phyloP scores from a whole-genome alignment of 768 basidiomycete species.

The Collybia mongolica region DNA sequence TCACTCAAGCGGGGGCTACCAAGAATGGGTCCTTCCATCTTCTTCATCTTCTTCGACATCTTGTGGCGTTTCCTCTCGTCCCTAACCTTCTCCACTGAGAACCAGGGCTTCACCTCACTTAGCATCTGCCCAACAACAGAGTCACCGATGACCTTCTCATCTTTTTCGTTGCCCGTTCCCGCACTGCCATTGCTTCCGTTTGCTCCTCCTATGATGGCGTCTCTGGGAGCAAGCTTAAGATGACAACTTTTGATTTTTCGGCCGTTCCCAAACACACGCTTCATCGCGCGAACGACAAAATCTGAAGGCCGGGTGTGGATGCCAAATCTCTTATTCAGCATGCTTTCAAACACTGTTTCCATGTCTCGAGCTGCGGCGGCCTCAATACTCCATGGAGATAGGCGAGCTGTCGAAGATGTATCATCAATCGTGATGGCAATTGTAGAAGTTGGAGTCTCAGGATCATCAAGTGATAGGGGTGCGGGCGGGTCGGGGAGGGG shows the following conservation, averaged over 20 bases:
- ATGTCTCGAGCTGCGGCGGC: constrained; percentile 40
- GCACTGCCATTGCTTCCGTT: background rate
- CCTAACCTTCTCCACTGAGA: constrained; percentile 34
- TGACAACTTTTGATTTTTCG: constrained; percentile 48
- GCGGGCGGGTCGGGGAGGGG: background rate
- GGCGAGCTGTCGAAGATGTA: constrained; percentile 3
- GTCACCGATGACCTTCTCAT: constrained; percentile 10
- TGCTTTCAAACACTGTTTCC: constrained; percentile 58
- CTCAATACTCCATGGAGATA: constrained; percentile 39
- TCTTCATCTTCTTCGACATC: constrained; percentile 16
- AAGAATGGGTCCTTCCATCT: constrained; percentile 3
- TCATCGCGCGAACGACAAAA: constrained; percentile 44
- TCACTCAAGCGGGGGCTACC: constrained; percentile 16
- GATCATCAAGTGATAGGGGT: constrained; percentile 1
- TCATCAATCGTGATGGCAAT: constrained; percentile 4
- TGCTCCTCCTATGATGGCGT: constrained; percentile 5
- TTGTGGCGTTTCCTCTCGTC: constrained; percentile 29
- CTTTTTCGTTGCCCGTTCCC: constrained; percentile 17
- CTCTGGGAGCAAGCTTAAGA: constrained; percentile 54
- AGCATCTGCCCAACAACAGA: constrained; percentile 21
- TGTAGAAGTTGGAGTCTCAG: constrained; percentile 7
- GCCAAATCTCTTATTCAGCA: constrained; percentile 52
- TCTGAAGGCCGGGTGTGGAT: constrained; percentile 53
- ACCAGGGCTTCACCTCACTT: constrained; percentile 28
- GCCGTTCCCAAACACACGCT: constrained; percentile 49